Percentiles rank a stretch among this genome's conserved stretches.
Evolutionary conservation across 2,329 filamentous ascomycete species (phyloP).

Genomic region (Colletotrichum australisinense): DNA sequence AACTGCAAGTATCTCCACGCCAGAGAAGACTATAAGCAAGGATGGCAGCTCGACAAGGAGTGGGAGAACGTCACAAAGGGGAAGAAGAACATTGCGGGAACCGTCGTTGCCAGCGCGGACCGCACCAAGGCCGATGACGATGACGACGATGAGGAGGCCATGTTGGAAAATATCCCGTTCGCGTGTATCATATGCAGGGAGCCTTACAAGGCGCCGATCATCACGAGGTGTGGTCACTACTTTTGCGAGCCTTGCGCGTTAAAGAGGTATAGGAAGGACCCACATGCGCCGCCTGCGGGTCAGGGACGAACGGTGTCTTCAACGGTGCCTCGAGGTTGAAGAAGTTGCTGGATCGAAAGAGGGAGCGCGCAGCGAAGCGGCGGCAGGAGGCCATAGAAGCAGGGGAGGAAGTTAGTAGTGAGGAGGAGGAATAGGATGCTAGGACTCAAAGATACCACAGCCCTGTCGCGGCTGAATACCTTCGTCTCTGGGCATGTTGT

Average conservation of each 20-base stretch:
- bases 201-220: slow-evolving; percentile 81
- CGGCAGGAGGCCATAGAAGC: slow-evolving; percentile 64
- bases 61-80: slow-evolving; percentile 89
- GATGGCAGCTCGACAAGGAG: slow-evolving; percentile 94
- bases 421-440: slow-evolving; percentile 45
- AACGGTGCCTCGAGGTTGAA: slow-evolving; percentile 87
- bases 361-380: slow-evolving; percentile 68
- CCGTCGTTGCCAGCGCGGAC: slow-evolving; percentile 70
- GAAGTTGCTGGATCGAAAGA: slow-evolving; percentile 81
- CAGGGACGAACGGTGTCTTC: slow-evolving; percentile 89
- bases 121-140: slow-evolving; percentile 50
- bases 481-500: neutral
- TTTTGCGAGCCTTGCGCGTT: slow-evolving; percentile 94
- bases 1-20: slow-evolving; percentile 85
- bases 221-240: slow-evolving; percentile 94
- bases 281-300: slow-evolving; percentile 85
- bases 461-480: neutral
- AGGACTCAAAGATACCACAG: slow-evolving; percentile 18
- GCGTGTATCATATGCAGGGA: slow-evolving; percentile 88
- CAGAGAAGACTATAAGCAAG: slow-evolving; percentile 84
- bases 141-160: slow-evolving; percentile 71
- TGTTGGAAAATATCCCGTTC: slow-evolving; percentile 88
- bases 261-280: slow-evolving; percentile 86
- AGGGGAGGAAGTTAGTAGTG: slow-evolving; percentile 61
- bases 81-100: slow-evolving; percentile 71